These are phyloP conservation scores for Musa balbisiana DNA, from an alignment of 202 grass and related monocot genomes.

Conservation along the genomic window DNA sequence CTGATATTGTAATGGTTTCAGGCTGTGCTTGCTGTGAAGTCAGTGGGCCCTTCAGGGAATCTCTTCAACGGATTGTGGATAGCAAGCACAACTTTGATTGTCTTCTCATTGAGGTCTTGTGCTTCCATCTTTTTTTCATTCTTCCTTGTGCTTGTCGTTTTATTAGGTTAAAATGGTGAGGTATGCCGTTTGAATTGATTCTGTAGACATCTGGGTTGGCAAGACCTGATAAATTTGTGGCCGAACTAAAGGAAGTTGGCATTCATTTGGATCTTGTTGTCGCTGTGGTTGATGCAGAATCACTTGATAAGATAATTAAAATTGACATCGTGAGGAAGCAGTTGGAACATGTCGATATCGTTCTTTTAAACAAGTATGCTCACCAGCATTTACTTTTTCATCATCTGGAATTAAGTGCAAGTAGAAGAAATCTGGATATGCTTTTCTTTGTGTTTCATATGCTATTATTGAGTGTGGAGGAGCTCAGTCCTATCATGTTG, in stretches of 20 bases:
- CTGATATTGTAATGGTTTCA: not conserved
- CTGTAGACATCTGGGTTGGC: conserved; percentile 18
- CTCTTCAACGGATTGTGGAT: conserved; percentile 14
- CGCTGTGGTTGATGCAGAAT: conserved; percentile 23
- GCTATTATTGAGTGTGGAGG: too few species aligned
- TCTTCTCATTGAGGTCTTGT: conserved; percentile 13
- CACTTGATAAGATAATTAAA: conserved; percentile 11
- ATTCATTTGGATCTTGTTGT: conserved; percentile 21
- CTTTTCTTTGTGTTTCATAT: not conserved
- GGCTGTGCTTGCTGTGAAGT: conserved; percentile 15
- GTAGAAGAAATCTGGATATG: too few species aligned
- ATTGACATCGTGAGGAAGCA: conserved; percentile 15
- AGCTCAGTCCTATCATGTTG: too few species aligned
- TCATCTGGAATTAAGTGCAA: not conserved
- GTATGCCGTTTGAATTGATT: not conserved
- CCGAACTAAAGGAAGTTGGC: conserved; percentile 17
- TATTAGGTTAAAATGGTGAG: not conserved
- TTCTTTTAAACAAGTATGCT: conserved; percentile 19
- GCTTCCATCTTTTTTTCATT: not conserved
- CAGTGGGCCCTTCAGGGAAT: conserved; percentile 15
- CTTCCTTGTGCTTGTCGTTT: not conserved
- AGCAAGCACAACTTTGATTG: conserved; percentile 26
- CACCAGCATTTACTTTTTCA: not conserved
- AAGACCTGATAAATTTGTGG: conserved; percentile 21
- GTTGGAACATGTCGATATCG: conserved; percentile 16